Base-by-base conservation (phyloP, 2,329 filamentous ascomycete genomes). In the Hyphodiscus sp. region DNA sequence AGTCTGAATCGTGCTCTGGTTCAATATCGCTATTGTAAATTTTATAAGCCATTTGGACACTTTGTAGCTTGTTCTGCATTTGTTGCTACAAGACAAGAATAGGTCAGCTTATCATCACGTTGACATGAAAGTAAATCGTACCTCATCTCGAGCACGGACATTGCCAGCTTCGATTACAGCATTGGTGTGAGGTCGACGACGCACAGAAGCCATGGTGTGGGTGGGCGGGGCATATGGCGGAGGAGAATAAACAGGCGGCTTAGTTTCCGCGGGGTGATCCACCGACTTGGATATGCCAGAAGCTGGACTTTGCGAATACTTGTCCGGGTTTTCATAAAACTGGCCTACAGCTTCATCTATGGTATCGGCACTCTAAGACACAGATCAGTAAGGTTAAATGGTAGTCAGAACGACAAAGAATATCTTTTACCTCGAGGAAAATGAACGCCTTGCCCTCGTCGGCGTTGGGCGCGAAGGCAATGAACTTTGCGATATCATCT, bases 21-120 rank as follows among this genome's bases (percentile, higher is more conserved):
- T 76, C 74, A 43, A 76, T 71, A 48, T 76, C 74, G 47, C 63
- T 65, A 56, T 76, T 76, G 63, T 71, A 76, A 43, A 76, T 74
- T 13, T 58, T 51, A 58, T 70, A 70, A 33, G 63, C 51, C 13
- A 63, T 63, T 51, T 76, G 74, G 3, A 76, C 56, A n/a, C 46
- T 65, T 51, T 73, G 72, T 3, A 76, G 63, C 19, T 60, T 41
- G 45, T 71, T 68, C 52, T 75, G 72, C 70, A 76, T 75, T 33
- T 72, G 63, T 68, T 74, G 71, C 69, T 73, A 50, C 18, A 45
- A 47, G 18, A 44, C 18, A 7, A 38, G n/a, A 38, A 30, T 18
- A 48, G 33, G 30, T 56, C 49, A 54, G 51, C 30, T 49, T 20
- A 42, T 30, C 29, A 42, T n/a, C 49, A 42, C 2, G 23, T 26